These are phyloP conservation scores for Penicillium steckii DNA, from an alignment of 495 filamentous ascomycete species.

Conservation along the genomic window DNA sequence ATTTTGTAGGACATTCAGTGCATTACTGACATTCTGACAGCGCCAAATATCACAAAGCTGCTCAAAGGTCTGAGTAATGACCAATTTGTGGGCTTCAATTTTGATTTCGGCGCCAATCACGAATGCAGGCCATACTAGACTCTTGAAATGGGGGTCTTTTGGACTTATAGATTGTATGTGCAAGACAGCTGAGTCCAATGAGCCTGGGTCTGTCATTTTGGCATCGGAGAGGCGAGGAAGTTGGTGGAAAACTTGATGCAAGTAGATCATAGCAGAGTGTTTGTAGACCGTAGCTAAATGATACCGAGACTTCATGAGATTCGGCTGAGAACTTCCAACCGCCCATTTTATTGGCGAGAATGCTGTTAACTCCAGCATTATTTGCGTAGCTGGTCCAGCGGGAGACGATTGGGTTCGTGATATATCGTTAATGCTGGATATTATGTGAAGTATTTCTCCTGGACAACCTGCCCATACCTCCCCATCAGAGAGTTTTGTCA, in stretches of 20 bases:
- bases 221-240: background rate
- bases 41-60: slow-evolving; percentile 15
- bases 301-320: slow-evolving; percentile 10
- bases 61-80: slow-evolving; percentile 4
- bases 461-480: slow-evolving; percentile 14
- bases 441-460: slow-evolving; percentile 6
- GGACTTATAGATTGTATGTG: slow-evolving; percentile 8
- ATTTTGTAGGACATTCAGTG: slow-evolving; percentile 8
- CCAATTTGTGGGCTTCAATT: slow-evolving; percentile 1
- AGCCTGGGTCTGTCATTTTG: background rate
- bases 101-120: slow-evolving; percentile 20
- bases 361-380: slow-evolving; percentile 4
- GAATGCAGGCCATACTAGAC: slow-evolving; percentile 18
- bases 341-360: slow-evolving; percentile 10
- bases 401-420: background rate
- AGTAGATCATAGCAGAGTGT: slow-evolving; percentile 17
- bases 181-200: slow-evolving; percentile 2
- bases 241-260: slow-evolving; percentile 6
- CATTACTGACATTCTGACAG: slow-evolving; percentile 15
- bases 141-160: slow-evolving; percentile 8
- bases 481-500: slow-evolving; percentile 7
- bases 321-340: background rate
- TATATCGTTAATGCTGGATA: slow-evolving; percentile 7
- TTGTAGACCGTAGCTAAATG: slow-evolving; percentile 14
- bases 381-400: background rate